Evolutionary conservation across 2,329 filamentous ascomycete species (phyloP), one percentile per base, ranked within the genome.

Genomic region (Cladophialophora yegresii): DNA sequence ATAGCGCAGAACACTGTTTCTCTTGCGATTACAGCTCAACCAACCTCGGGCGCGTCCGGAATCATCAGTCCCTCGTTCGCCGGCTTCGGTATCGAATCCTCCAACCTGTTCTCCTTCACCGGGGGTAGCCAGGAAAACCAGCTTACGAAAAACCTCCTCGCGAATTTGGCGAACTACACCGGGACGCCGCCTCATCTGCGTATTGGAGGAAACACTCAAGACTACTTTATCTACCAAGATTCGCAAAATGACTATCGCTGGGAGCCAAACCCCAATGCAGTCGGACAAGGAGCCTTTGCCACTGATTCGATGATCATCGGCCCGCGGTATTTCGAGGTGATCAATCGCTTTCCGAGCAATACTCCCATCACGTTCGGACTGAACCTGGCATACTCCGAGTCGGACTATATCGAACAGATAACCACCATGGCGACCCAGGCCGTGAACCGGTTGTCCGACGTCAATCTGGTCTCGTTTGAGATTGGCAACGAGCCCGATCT

Each of bases 61-160:
- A 50, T 70, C 30, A 68, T 83, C 62, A 73, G 77, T 69, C 76
- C 78, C 8, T 79, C 79, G 1, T 83, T 79, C 68, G 81, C 79
- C 9, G 81, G 81, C 62, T 81, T 83, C 64, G 81, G 82, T 51
- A 83, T 83, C 66, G 82, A 84, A 73, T 78, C 81, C 28, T 82
- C 80, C 22, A 83, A 83, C 65, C 75, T 84, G 7, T 83, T 80
- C 72, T 81, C 81, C 57, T 84, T 81, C 71, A 82, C 80, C 12
- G 81, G 82, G 61, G 71, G 71, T 36, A 75, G 74, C 22, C 63
- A 73, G 5, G 68, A 78, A 20, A 84, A 84, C 69, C 51, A 72
- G 9, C 71, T 83, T 32, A 79, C 80, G 16, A 70, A 81, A n/a
- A 80, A 82, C 66, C 74, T 83, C 30, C 71, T 84, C 13, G 74